Percentiles rank a stretch among this genome's conserved stretches.
Conservation (phyloP, 2,329 filamentous ascomycete genomes). For the Alternaria arbusti region DNA sequence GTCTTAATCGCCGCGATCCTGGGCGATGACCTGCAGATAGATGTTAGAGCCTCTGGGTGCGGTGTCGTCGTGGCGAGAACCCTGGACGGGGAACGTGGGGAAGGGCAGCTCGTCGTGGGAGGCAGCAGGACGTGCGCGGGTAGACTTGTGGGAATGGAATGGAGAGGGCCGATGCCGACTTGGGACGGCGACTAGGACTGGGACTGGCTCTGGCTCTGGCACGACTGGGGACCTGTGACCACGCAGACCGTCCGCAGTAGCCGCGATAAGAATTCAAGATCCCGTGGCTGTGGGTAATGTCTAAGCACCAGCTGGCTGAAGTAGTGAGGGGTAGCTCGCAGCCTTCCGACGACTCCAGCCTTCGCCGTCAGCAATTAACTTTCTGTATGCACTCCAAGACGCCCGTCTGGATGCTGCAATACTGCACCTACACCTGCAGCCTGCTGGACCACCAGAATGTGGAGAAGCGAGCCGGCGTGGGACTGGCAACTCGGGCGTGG, state of each 20-base stretch:
- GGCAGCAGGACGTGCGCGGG: conserved; percentile 17
- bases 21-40: conserved; percentile 23
- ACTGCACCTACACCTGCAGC: background rate
- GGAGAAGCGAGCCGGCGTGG: conserved; percentile 24
- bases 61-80: conserved; percentile 15
- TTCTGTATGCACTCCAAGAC: background rate
- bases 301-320: background rate
- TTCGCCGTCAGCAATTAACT: conserved; percentile 5
- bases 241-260: conserved; percentile 34
- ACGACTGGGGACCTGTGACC: background rate
- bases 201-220: too few relatives aligned
- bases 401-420: background rate
- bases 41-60: background rate
- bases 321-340: conserved; percentile 19
- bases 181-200: background rate
- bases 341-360: background rate
- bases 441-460: conserved; percentile 9
- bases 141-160: conserved; percentile 13
- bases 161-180: conserved; percentile 9
- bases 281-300: conserved; percentile 21
- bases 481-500: conserved; percentile 9
- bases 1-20: conserved; percentile 8
- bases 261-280: conserved; percentile 33
- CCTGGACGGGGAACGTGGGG: conserved; percentile 23
- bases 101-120: conserved; percentile 19